Evolutionary conservation across 2,329 filamentous ascomycete species (phyloP).

Genomic region (Rasamsonia emersonii): DNA sequence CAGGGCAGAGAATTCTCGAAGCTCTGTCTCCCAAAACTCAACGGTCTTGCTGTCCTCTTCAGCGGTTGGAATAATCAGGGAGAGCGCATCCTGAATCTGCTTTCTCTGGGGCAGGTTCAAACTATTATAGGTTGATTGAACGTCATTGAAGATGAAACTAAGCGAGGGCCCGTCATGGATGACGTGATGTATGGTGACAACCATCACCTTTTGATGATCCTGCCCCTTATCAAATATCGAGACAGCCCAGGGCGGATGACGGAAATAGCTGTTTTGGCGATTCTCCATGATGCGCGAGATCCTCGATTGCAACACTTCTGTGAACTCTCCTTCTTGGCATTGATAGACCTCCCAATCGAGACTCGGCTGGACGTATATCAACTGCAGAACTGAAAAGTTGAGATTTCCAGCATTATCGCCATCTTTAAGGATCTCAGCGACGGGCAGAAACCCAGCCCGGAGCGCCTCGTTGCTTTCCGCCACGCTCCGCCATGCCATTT

Average conservation of each 20-base stretch:
- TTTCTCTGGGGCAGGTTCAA: slow-evolving; percentile 9
- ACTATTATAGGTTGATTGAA: slow-evolving; percentile 6
- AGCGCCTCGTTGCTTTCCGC: slow-evolving; percentile 25
- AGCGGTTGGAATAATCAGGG: slow-evolving; percentile 14
- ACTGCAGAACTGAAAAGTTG: slow-evolving; percentile 19
- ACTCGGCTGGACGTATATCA: slow-evolving; percentile 17
- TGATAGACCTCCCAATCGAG: slow-evolving; percentile 18
- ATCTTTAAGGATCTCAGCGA: slow-evolving; percentile 15
- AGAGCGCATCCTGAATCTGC: slow-evolving; percentile 20
- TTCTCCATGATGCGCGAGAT: slow-evolving; percentile 15
- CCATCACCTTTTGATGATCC: slow-evolving; percentile 21
- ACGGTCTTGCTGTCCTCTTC: slow-evolving; percentile 11
- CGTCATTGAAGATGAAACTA: slow-evolving; percentile 9
- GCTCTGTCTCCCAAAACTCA: slow-evolving; percentile 17
- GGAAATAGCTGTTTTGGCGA: slow-evolving; percentile 21
- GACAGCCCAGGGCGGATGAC: slow-evolving; percentile 28
- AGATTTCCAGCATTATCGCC: slow-evolving; percentile 1
- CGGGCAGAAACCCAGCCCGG: slow-evolving; percentile 28
- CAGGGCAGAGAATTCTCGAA: slow-evolving; percentile 15
- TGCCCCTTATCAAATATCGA: slow-evolving; percentile 20
- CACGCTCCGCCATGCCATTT: slow-evolving; percentile 25
- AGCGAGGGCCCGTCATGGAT: slow-evolving; percentile 3
- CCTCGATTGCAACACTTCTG: slow-evolving; percentile 10
- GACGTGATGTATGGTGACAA: slow-evolving; percentile 11
- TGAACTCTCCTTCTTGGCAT: slow-evolving; percentile 11